These are phyloP conservation scores for Casaregolazyma suthepensis DNA, from an alignment of 1,139 yeast genomes.

Conservation along the genomic window DNA sequence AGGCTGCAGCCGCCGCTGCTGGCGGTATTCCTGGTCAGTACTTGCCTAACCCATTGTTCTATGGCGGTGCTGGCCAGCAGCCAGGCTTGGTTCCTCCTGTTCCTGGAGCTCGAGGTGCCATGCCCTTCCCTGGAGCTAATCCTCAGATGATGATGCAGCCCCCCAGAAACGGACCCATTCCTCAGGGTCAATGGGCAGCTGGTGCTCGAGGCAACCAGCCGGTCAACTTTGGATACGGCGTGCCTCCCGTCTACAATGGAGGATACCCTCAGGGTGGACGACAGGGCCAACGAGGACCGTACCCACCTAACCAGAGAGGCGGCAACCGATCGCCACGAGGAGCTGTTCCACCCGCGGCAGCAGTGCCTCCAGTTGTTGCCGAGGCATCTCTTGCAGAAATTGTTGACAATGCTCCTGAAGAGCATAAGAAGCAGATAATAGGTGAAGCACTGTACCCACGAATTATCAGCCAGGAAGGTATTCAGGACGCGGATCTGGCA, in stretches of 20 bases:
- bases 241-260: slow-evolving; percentile 68
- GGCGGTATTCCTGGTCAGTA: slow-evolving; percentile 90
- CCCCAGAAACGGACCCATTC: slow-evolving; percentile 56
- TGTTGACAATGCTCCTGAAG: slow-evolving; percentile 44
- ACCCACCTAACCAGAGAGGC: slow-evolving; percentile 28
- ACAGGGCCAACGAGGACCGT: slow-evolving; percentile 21
- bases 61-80: slow-evolving; percentile 58
- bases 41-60: slow-evolving; percentile 85
- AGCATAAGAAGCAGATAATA: slow-evolving; percentile 92
- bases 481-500: slow-evolving; percentile 87
- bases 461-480: slow-evolving; percentile 82
- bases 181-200: slow-evolving; percentile 46
- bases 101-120: slow-evolving; percentile 71
- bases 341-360: slow-evolving; percentile 17
- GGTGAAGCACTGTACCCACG: slow-evolving; percentile 98
- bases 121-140: slow-evolving; percentile 72
- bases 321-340: slow-evolving; percentile 18
- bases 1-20: slow-evolving; percentile 56
- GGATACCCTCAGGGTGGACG: slow-evolving; percentile 41
- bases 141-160: slow-evolving; percentile 76
- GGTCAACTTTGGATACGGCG: slow-evolving; percentile 43
- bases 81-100: slow-evolving; percentile 66
- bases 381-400: slow-evolving; percentile 29
- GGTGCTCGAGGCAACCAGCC: slow-evolving; percentile 17
- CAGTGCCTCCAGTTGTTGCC: slow-evolving; percentile 18